Evolutionary conservation across 805 yeast genomes (phyloP).

Genomic region (Starmerella cellae): DNA sequence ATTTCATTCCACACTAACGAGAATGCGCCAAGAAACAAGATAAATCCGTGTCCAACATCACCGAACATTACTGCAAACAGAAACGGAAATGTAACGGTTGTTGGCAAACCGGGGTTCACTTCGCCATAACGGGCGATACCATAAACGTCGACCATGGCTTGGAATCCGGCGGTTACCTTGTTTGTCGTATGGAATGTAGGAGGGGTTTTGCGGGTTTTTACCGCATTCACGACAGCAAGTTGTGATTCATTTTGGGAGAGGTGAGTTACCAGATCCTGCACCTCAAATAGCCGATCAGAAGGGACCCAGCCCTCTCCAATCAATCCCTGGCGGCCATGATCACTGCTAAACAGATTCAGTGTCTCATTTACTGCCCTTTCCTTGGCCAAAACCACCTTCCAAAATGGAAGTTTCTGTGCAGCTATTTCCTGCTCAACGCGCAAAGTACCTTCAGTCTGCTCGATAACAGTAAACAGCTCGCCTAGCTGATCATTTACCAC

Average conservation of each 20-base stretch:
- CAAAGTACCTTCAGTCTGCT: constrained; percentile 51
- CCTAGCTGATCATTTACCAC: constrained; percentile 36
- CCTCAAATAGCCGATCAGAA: constrained; percentile 45
- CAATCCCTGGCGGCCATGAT: constrained; percentile 65
- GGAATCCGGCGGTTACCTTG: constrained; percentile 86
- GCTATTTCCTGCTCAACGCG: constrained; percentile 65
- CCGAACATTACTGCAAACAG: constrained; percentile 99
- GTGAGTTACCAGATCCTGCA: constrained; percentile 51
- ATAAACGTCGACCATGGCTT: constrained; percentile 85
- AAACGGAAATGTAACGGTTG: constrained; percentile 90
- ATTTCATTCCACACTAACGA: constrained; percentile 60
- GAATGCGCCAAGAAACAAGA: constrained; percentile 60
- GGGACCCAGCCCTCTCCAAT: constrained; percentile 99
- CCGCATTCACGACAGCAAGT: constrained; percentile 37
- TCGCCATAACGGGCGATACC: constrained; percentile 89
- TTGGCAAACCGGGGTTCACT: constrained; percentile 90
- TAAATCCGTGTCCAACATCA: constrained; percentile 90
- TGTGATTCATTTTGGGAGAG: constrained; percentile 36
- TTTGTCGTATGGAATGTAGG: constrained; percentile 89
- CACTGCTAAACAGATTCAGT: constrained; percentile 68
- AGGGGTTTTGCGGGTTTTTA: constrained; percentile 71
- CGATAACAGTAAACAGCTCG: constrained; percentile 48
- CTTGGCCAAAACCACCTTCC: constrained; percentile 56
- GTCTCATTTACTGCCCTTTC: constrained; percentile 74
- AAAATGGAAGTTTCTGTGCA: constrained; percentile 56